phyloP scores from a whole-genome alignment of 805 yeast genomes.

The Suhomyces xylopsoci region DNA sequence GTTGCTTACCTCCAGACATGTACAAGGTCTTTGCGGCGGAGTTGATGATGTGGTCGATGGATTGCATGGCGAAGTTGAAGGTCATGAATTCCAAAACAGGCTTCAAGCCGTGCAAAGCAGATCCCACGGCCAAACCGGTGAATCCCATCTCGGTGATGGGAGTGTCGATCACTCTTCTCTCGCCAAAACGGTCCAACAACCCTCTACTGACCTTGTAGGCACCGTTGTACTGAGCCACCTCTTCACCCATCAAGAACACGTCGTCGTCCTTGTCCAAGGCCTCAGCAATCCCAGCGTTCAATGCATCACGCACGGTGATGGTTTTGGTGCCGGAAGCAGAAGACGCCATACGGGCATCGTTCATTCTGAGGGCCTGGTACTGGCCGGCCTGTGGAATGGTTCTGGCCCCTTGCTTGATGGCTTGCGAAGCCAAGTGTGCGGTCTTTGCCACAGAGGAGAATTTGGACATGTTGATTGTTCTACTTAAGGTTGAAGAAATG shows the following conservation, averaged over 20 bases:
- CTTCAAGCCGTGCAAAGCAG: slow-evolving; percentile 92
- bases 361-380: slow-evolving; percentile 35
- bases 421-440: slow-evolving; percentile 39
- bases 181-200: slow-evolving; percentile 90
- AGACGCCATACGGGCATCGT: slow-evolving; percentile 36
- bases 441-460: slow-evolving; percentile 42
- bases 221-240: slow-evolving; percentile 98
- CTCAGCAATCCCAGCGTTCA: slow-evolving; percentile 92
- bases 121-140: slow-evolving; percentile 92
- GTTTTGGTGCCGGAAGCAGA: slow-evolving; percentile 50
- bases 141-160: slow-evolving; percentile 99
- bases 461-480: slow-evolving; percentile 11
- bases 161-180: slow-evolving; percentile 88
- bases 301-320: slow-evolving; percentile 95
- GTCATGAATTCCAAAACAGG: slow-evolving; percentile 99
- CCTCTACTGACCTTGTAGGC: slow-evolving; percentile 98
- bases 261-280: slow-evolving; percentile 94
- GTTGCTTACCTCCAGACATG: slow-evolving; percentile 99
- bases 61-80: slow-evolving; percentile 99
- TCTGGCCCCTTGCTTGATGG: slow-evolving; percentile 24
- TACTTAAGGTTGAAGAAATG: too few relatives aligned
- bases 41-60: slow-evolving; percentile 97
- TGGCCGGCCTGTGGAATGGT: slow-evolving; percentile 28
- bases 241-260: slow-evolving; percentile 97
- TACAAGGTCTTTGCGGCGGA: slow-evolving; percentile 98